These are phyloP conservation scores for Eucalyptus camaldulensis DNA, from an alignment of 345 rosid genomes.

Conservation along the genomic window DNA sequence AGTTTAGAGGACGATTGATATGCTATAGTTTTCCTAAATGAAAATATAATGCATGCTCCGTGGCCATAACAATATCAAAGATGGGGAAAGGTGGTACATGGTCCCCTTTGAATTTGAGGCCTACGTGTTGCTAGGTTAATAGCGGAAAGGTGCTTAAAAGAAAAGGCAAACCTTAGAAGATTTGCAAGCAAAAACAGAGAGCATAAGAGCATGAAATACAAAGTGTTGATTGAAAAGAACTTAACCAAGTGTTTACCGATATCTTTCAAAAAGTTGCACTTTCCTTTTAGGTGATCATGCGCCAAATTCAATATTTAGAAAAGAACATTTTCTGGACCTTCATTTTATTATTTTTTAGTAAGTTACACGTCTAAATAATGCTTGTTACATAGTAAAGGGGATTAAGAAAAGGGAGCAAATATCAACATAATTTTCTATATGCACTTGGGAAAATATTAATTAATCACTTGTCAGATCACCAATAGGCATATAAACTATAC, in stretches of 20 bases:
- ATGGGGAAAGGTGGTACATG: not conserved
- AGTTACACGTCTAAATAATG: not conserved
- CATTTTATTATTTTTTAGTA: not conserved
- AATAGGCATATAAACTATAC: not conserved
- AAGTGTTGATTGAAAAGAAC: not conserved
- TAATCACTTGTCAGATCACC: not conserved
- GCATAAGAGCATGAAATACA: not conserved
- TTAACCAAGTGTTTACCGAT: not conserved
- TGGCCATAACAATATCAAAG: not conserved
- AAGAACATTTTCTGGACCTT: not conserved
- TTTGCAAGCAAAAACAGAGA: not conserved
- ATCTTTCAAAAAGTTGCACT: not conserved
- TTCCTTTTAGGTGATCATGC: not conserved
- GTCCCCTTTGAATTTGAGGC: not conserved
- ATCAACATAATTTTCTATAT: not conserved
- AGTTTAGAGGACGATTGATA: not conserved
- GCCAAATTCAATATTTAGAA: not conserved
- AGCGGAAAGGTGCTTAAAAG: not conserved
- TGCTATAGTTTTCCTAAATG: not conserved
- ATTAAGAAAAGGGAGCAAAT: not conserved
- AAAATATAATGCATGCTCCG: not conserved
- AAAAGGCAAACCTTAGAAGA: not conserved
- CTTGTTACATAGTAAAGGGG: not conserved
- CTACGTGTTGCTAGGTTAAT: not conserved
- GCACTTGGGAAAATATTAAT: not conserved